Evolutionary conservation across 768 basidiomycete genomes (phyloP).

Genomic region (Gymnopilus dilepis): DNA sequence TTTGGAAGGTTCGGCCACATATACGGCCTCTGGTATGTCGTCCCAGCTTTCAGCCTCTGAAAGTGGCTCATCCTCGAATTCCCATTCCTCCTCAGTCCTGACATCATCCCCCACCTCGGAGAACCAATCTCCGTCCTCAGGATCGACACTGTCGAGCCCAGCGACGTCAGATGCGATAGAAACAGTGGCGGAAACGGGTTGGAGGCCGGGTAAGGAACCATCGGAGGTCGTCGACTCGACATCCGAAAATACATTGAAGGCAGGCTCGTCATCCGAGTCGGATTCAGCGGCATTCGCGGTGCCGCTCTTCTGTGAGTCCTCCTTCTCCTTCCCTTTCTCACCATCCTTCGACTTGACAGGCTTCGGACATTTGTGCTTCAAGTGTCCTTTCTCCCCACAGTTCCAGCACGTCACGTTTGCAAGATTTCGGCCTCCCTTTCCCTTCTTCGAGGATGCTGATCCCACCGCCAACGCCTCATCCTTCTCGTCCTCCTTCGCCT

Average conservation of each 20-base stretch:
- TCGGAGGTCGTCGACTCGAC: conserved; percentile 10
- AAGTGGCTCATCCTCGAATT: background rate
- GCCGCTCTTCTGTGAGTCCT: background rate
- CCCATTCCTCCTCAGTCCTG: conserved; percentile 7
- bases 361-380: conserved; percentile 29
- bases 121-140: conserved; percentile 16
- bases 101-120: conserved; percentile 26
- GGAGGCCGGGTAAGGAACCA: conserved; percentile 36
- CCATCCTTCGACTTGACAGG: conserved; percentile 17
- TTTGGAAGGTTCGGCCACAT: background rate
- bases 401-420: conserved; percentile 31
- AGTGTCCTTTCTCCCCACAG: conserved; percentile 34
- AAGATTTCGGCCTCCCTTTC: conserved; percentile 10
- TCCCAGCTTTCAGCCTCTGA: background rate
- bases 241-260: background rate
- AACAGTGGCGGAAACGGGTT: conserved; percentile 23
- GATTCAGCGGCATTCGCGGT: conserved; percentile 18
- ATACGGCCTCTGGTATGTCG: background rate
- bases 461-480: conserved; percentile 26
- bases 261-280: conserved; percentile 18
- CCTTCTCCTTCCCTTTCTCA: conserved; percentile 20
- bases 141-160: background rate
- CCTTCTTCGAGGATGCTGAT: background rate
- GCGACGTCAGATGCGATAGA: background rate
- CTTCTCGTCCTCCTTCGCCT: conserved; percentile 24